A percentile compares a stretch with the other conserved stretches of the same genome.
These are phyloP conservation scores for Cadophora luteo-olivacea DNA, from an alignment of 2,329 filamentous ascomycete species.

Conservation along the genomic window DNA sequence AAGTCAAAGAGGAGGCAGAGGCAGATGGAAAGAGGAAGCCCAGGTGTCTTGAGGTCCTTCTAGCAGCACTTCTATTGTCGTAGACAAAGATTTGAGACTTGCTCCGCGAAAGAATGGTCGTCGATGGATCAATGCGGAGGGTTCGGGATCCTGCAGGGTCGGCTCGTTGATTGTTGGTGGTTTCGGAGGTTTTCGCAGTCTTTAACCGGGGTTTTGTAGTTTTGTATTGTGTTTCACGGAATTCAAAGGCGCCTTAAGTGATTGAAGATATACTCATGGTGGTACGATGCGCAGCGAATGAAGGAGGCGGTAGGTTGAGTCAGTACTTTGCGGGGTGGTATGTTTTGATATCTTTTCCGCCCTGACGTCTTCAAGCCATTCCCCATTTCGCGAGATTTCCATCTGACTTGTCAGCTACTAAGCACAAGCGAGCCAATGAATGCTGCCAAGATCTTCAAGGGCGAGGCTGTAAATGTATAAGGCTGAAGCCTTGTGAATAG, in stretches of 20 bases:
- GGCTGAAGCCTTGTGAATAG: slow-evolving; percentile 18
- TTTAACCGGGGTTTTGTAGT: slow-evolving; percentile 17
- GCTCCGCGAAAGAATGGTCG: slow-evolving; percentile 35
- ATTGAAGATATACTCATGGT: slow-evolving; percentile 28
- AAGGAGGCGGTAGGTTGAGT: slow-evolving; percentile 19
- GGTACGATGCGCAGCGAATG: slow-evolving; percentile 19
- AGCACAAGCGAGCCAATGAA: slow-evolving; percentile 22
- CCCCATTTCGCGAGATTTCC: slow-evolving; percentile 9
- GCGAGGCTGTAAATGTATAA: slow-evolving; percentile 9
- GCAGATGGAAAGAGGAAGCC: slow-evolving; percentile 30
- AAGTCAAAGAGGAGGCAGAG: slow-evolving; percentile 35
- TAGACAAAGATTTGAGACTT: slow-evolving; percentile 37
- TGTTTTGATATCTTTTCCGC: slow-evolving; percentile 18
- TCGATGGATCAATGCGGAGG: slow-evolving; percentile 38
- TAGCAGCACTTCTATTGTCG: slow-evolving; percentile 36
- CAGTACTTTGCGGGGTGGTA: slow-evolving; percentile 1
- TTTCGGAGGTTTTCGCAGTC: slow-evolving; percentile 29
- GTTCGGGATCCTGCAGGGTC: slow-evolving; percentile 41
- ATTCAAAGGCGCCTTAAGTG: slow-evolving; percentile 18
- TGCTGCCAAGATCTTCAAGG: neutral
- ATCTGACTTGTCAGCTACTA: slow-evolving; percentile 3
- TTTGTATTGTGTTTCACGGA: slow-evolving; percentile 22
- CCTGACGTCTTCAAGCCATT: neutral
- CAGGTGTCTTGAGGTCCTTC: slow-evolving; percentile 36
- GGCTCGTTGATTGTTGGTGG: slow-evolving; percentile 33